Conservation (phyloP, 1,139 yeast genomes). For the Kodamaea arcana region DNA sequence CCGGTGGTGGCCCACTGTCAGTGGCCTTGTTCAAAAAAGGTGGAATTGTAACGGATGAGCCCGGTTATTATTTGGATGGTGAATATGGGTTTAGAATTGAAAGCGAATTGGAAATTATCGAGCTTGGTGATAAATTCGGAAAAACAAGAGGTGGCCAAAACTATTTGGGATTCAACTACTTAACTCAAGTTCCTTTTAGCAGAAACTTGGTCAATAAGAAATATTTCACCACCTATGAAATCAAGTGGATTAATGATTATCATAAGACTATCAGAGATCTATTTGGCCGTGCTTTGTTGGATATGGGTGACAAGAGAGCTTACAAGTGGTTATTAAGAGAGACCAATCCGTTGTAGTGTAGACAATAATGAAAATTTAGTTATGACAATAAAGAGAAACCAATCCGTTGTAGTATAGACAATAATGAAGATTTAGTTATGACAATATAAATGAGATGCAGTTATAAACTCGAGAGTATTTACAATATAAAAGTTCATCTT, state of each 20-base stretch:
- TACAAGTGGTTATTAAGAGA: conserved; percentile 38
- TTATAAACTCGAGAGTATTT: too few relatives aligned
- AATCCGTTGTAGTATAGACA: too few relatives aligned
- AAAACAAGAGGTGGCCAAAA: conserved; percentile 32
- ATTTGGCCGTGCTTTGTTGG: conserved; percentile 30
- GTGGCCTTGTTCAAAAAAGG: conserved; percentile 39
- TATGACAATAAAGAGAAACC: too few relatives aligned
- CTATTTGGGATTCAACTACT: conserved; percentile 44
- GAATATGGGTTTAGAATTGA: conserved; percentile 52
- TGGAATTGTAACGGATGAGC: conserved; percentile 52
- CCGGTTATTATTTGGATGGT: conserved; percentile 53
- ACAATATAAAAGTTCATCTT: too few relatives aligned
- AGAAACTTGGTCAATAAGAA: conserved; percentile 39
- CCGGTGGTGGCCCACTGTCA: conserved; percentile 32
- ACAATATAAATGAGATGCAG: too few relatives aligned
- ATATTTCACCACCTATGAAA: conserved; percentile 35
- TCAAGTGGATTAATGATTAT: conserved; percentile 50
- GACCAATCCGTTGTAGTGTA: conserved; percentile 19
- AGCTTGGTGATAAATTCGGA: conserved; percentile 28
- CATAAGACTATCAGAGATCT: conserved; percentile 37
- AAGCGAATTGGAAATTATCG: conserved; percentile 46
- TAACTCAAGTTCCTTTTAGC: conserved; percentile 55
- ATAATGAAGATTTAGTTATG: too few relatives aligned
- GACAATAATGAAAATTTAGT: too few relatives aligned
- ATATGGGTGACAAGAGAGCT: conserved; percentile 37